A percentile compares a stretch with the other conserved stretches of the same genome.
Conservation (phyloP, 306 rosid genomes). For the Inga leiocalycina region DNA sequence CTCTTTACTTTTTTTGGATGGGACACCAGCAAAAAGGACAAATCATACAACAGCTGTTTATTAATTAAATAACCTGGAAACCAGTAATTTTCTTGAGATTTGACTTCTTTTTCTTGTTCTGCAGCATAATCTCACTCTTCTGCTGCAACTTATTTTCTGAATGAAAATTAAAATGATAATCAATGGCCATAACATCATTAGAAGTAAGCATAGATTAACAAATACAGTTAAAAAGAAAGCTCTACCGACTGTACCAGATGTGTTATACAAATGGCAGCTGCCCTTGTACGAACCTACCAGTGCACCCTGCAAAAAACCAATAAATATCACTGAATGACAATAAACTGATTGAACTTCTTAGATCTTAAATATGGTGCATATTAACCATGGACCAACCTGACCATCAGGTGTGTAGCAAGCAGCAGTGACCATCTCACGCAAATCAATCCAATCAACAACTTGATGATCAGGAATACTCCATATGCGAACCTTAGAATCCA, state of each 20-base stretch:
- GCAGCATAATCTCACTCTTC: constrained; percentile 81
- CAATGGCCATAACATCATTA: constrained; percentile 32
- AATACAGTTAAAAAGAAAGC: background rate
- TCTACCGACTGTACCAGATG: constrained; percentile 63
- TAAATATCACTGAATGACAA: constrained; percentile 34
- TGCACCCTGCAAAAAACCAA: constrained; percentile 74
- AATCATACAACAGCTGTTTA: constrained; percentile 28
- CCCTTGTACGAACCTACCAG: constrained; percentile 96
- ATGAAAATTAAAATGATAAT: constrained; percentile 27
- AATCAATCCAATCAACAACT: constrained; percentile 96
- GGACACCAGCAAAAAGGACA: constrained; percentile 1
- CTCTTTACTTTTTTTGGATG: constrained; percentile 13
- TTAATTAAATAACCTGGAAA: constrained; percentile 76
- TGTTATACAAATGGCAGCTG: constrained; percentile 83
- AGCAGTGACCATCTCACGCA: constrained; percentile 98
- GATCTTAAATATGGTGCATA: constrained; percentile 18
- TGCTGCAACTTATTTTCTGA: constrained; percentile 91
- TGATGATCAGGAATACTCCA: constrained; percentile 95
- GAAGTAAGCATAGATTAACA: background rate
- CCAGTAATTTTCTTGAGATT: constrained; percentile 96
- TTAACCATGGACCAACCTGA: constrained; percentile 69
- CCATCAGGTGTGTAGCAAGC: constrained; percentile 99
- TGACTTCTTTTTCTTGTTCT: constrained; percentile 93
- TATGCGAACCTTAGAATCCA: constrained; percentile 97
- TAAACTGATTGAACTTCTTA: constrained; percentile 16